Evolutionary conservation across 306 rosid species (phyloP).

Genomic region (Bauhinia variegata): DNA sequence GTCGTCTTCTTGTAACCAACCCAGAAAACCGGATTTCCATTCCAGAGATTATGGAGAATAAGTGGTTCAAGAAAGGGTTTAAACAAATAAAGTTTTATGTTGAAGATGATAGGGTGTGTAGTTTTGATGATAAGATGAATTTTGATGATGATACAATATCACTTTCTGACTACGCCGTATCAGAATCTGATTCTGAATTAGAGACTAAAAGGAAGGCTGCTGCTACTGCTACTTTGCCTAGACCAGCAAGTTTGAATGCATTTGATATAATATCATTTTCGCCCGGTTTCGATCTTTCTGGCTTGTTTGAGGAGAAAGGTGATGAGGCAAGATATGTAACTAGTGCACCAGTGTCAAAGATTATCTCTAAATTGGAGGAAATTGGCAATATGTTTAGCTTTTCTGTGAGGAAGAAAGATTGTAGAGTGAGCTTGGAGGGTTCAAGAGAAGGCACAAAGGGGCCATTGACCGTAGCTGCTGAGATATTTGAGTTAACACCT

Average conservation of each 20-base stretch:
- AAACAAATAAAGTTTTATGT: constrained; percentile 83
- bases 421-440: constrained; percentile 87
- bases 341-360: constrained; percentile 65
- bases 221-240: constrained; percentile 38
- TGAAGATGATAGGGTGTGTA: constrained; percentile 84
- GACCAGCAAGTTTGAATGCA: constrained; percentile 89
- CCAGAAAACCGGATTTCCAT: constrained; percentile 72
- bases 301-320: constrained; percentile 84
- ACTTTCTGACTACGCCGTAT: constrained; percentile 45
- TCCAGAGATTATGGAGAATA: constrained; percentile 82
- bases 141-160: constrained; percentile 43
- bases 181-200: constrained; percentile 54
- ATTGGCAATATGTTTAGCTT: constrained; percentile 77
- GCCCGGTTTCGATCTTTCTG: constrained; percentile 76
- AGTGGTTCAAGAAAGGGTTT: constrained; percentile 90
- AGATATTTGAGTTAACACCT: constrained; percentile 83
- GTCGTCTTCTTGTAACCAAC: constrained; percentile 65
- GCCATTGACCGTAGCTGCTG: constrained; percentile 86
- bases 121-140: constrained; percentile 46
- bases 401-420: constrained; percentile 84
- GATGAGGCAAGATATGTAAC: constrained; percentile 80
- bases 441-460: constrained; percentile 77
- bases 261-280: constrained; percentile 88
- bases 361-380: constrained; percentile 84
- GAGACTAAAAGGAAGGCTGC: constrained; percentile 38